phyloP scores from a whole-genome alignment of 192 early-diverging fungal genomes.

The Linnemannia hyalina region DNA sequence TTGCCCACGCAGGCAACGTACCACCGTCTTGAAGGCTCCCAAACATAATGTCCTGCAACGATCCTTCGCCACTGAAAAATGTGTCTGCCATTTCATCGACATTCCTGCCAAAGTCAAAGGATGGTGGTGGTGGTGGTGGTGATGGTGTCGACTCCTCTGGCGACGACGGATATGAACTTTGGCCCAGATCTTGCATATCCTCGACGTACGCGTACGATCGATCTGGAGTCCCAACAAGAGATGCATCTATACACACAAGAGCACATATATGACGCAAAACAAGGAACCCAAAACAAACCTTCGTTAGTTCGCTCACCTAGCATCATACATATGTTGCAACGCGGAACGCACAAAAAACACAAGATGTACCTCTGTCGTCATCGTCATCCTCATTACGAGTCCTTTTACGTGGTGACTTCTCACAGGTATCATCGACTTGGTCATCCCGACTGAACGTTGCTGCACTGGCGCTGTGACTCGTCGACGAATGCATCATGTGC shows the following conservation, averaged over 20 bases:
- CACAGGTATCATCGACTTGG: not conserved
- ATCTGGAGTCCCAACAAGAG: not conserved
- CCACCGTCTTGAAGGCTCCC: not conserved
- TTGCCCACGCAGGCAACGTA: not conserved
- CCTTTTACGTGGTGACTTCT: not conserved
- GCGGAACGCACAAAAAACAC: not conserved
- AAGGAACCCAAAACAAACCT: not conserved
- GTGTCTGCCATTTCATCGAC: not conserved
- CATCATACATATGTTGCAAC: not conserved
- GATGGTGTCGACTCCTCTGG: not conserved
- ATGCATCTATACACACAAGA: not conserved
- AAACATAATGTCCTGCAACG: not conserved
- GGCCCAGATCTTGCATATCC: not conserved
- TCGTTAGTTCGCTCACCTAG: not conserved
- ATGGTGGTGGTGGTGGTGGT: not conserved
- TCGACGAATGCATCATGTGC: not conserved
- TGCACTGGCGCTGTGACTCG: slow-evolving; percentile 1
- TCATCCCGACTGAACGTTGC: not conserved
- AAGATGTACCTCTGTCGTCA: not conserved
- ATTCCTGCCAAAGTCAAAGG: not conserved
- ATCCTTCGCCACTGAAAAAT: not conserved
- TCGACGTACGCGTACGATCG: not conserved
- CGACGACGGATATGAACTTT: not conserved
- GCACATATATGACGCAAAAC: not conserved
- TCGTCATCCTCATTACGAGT: not conserved